phyloP scores from a whole-genome alignment of 2,329 filamentous ascomycete genomes.

The Phoma sp. region DNA sequence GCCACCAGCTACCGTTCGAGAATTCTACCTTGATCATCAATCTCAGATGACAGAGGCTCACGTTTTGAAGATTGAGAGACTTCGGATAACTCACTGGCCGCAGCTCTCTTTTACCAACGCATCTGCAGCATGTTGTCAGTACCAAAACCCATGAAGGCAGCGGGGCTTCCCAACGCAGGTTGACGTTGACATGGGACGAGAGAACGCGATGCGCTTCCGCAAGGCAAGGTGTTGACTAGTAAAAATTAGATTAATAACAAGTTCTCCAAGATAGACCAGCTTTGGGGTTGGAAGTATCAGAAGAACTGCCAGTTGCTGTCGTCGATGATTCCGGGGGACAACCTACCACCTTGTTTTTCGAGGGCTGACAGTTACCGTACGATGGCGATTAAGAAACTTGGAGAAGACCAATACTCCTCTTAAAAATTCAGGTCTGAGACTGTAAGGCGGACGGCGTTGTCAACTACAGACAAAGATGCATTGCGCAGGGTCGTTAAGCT shows the following conservation, averaged over 20 bases:
- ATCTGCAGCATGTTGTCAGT: background rate
- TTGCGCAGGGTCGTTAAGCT: constrained; percentile 10
- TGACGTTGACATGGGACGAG: background rate
- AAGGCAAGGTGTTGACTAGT: no score
- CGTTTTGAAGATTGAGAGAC: no score
- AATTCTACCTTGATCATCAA: no score
- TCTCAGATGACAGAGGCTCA: no score
- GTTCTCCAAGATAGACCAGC: no score
- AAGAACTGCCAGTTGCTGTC: constrained; percentile 10
- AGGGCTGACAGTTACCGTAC: constrained; percentile 18
- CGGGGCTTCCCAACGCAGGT: background rate
- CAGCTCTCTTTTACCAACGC: background rate
- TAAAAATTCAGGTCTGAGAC: background rate
- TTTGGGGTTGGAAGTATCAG: background rate
- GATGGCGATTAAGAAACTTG: constrained; percentile 18
- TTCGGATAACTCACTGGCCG: no score
- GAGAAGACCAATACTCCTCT: background rate
- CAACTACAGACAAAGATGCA: constrained; percentile 12
- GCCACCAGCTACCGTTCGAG: no score
- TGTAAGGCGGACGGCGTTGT: constrained; percentile 19
- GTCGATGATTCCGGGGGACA: constrained; percentile 19
- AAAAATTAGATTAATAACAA: no score
- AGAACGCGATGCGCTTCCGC: no score
- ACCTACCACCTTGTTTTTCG: constrained; percentile 17
- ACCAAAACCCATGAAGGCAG: constrained; percentile 1